Evolutionary conservation across 495 filamentous ascomycete species (phyloP).

Genomic region (Trichoderma virens): DNA sequence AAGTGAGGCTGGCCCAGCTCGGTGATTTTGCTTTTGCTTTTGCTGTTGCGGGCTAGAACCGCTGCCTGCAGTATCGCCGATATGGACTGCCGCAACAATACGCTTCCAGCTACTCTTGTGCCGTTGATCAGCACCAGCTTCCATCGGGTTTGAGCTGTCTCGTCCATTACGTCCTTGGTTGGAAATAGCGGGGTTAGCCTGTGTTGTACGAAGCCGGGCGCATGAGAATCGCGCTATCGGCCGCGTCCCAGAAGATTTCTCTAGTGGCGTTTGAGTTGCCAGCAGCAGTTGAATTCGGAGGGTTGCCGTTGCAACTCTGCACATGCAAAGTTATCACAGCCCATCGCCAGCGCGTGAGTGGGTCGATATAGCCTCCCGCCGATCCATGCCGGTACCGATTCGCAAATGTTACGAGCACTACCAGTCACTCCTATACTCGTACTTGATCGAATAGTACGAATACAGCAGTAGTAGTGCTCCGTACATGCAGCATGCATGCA

Average conservation of each 20-base stretch:
- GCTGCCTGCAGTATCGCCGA: not conserved
- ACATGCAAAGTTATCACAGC: conserved; percentile 7
- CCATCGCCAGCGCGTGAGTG: not conserved
- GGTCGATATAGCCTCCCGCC: conserved; percentile 3
- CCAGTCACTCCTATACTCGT: not conserved
- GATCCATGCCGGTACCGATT: conserved; percentile 2
- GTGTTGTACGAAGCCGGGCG: not conserved
- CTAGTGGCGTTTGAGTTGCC: conserved; percentile 5
- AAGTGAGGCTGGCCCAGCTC: not conserved
- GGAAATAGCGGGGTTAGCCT: not conserved
- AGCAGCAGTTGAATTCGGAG: not conserved
- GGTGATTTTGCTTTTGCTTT: not conserved
- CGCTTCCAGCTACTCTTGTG: not conserved
- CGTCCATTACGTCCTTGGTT: not conserved
- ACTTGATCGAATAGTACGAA: not conserved
- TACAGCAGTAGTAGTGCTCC: not conserved
- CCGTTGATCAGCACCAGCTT: not conserved
- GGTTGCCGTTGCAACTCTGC: not conserved
- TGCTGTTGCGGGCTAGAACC: not conserved
- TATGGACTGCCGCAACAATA: not conserved
- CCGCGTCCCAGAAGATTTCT: not conserved
- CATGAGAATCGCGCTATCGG: not conserved
- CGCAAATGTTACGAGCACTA: not conserved
- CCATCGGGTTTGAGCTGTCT: not conserved
- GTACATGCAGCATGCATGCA: not conserved